A percentile compares a stretch with the other conserved stretches of the same genome.
phyloP scores from a whole-genome alignment of 2,329 filamentous ascomycete species.

The Ilyonectria sp. region DNA sequence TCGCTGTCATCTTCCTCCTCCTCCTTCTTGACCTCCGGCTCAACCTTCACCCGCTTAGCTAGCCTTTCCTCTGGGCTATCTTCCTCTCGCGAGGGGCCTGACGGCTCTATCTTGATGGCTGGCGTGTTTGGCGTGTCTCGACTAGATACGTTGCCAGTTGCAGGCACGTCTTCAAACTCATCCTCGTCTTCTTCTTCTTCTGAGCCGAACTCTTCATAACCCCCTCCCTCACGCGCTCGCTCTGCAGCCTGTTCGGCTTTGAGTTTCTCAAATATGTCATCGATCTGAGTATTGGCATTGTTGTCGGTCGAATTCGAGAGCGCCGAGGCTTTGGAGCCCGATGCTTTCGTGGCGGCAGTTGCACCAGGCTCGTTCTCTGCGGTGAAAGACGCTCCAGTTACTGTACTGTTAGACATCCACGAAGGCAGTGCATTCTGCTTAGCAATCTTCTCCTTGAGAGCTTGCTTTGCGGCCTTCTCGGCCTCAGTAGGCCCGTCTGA shows the following conservation, averaged over 20 bases:
- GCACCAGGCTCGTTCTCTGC: conserved; percentile 42
- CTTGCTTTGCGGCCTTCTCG: conserved; percentile 75
- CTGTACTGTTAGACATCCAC: conserved; percentile 81
- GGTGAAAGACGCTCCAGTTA: conserved; percentile 74
- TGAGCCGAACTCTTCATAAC: conserved; percentile 51
- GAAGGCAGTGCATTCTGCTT: conserved; percentile 78
- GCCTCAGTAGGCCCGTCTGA: conserved; percentile 77
- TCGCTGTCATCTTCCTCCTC: conserved; percentile 64
- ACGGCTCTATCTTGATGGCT: conserved; percentile 54
- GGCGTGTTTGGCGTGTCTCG: conserved; percentile 52
- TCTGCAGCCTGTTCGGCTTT: conserved; percentile 72
- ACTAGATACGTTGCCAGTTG: conserved; percentile 52
- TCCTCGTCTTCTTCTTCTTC: conserved; percentile 60
- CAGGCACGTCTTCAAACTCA: conserved; percentile 67
- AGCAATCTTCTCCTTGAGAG: conserved; percentile 76
- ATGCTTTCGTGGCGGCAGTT: conserved; percentile 48
- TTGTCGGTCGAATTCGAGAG: conserved; percentile 59
- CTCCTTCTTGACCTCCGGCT: conserved; percentile 64
- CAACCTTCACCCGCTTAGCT: conserved; percentile 74
- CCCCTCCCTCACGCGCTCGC: conserved; percentile 48
- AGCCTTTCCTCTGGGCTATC: conserved; percentile 60
- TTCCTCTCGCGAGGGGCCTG: conserved; percentile 44
- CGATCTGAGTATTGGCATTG: conserved; percentile 71
- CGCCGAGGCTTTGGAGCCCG: conserved; percentile 63
- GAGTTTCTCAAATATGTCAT: conserved; percentile 77